These are phyloP conservation scores for Naganishia vaughanmartiniae DNA, from an alignment of 768 basidiomycete genomes.

Conservation along the genomic window DNA sequence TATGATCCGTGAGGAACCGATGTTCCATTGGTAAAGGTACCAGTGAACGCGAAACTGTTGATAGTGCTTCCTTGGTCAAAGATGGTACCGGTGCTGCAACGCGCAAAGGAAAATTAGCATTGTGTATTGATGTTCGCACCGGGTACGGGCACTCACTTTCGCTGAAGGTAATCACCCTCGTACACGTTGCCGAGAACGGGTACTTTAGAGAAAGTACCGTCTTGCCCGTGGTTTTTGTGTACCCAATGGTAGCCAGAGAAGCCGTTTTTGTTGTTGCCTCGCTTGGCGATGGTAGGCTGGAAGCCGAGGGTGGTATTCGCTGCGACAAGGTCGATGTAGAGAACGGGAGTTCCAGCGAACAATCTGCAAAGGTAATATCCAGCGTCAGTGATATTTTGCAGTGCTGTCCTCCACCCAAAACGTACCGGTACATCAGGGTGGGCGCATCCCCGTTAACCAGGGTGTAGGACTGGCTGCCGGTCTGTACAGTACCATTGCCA, in stretches of 20 bases:
- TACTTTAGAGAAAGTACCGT: conserved; percentile 47
- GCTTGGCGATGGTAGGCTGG: conserved; percentile 36
- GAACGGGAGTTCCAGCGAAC: conserved; percentile 38
- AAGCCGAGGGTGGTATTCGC: conserved; percentile 43
- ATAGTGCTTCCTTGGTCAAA: conserved; percentile 47
- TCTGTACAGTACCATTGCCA: conserved; percentile 33
- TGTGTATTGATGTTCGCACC: not conserved
- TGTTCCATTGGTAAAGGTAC: conserved; percentile 54
- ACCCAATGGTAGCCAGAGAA: conserved; percentile 19
- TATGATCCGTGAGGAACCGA: conserved; percentile 56
- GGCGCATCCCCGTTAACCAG: conserved; percentile 39
- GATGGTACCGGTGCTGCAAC: conserved; percentile 12
- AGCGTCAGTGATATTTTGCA: not conserved
- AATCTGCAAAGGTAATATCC: conserved; percentile 24
- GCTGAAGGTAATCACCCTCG: conserved; percentile 57
- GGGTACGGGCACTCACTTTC: conserved; percentile 54
- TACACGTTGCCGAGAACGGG: conserved; percentile 59
- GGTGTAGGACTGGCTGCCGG: conserved; percentile 37
- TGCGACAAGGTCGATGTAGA: conserved; percentile 44
- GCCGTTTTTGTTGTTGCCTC: not conserved
- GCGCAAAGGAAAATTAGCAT: not conserved
- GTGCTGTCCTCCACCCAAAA: not conserved
- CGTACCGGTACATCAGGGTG: conserved; percentile 43
- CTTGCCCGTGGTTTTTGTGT: not conserved
- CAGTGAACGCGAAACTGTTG: conserved; percentile 43